Conservation (phyloP, 2,329 filamentous ascomycete genomes). For the Furcasterigmium furcatum region DNA sequence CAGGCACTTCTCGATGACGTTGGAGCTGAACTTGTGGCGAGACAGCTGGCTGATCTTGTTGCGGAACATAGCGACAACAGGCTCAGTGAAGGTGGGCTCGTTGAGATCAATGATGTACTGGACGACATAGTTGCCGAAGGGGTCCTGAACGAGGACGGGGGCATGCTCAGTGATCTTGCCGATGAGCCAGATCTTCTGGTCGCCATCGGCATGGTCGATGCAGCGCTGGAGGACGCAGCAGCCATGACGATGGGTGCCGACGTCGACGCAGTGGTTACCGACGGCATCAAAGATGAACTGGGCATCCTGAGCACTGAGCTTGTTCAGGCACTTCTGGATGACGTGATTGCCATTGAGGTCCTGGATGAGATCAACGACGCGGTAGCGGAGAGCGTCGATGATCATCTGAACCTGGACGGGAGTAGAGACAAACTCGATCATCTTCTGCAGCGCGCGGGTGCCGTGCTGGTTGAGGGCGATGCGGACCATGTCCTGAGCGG, state of each 20-base stretch:
- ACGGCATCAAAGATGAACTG: conserved; percentile 98
- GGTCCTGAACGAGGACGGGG: conserved; percentile 88
- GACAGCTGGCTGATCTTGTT: conserved; percentile 71
- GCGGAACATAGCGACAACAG: conserved; percentile 77
- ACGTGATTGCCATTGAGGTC: conserved; percentile 98
- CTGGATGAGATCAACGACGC: conserved; percentile 92
- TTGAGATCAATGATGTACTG: conserved; percentile 98
- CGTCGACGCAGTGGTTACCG: conserved; percentile 78
- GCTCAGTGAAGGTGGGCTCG: conserved; percentile 83
- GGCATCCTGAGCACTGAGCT: conserved; percentile 77
- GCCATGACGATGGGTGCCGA: conserved; percentile 95
- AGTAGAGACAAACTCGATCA: conserved; percentile 96
- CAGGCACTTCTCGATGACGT: conserved; percentile 95
- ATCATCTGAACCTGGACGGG: conserved; percentile 83
- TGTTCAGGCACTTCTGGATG: conserved; percentile 98
- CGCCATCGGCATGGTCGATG: conserved; percentile 91
- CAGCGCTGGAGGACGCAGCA: conserved; percentile 98
- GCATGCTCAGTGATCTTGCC: conserved; percentile 83
- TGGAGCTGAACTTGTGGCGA: conserved; percentile 98
- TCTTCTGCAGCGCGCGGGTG: conserved; percentile 94
- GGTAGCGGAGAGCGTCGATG: conserved; percentile 75
- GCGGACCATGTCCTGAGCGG: conserved; percentile 79
- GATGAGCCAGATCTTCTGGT: conserved; percentile 86
- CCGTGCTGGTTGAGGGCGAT: conserved; percentile 98
- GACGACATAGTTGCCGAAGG: conserved; percentile 97